Evolutionary conservation across 352 stramenopile genomes (phyloP).

Genomic region (Globisporangium mamillatum): DNA sequence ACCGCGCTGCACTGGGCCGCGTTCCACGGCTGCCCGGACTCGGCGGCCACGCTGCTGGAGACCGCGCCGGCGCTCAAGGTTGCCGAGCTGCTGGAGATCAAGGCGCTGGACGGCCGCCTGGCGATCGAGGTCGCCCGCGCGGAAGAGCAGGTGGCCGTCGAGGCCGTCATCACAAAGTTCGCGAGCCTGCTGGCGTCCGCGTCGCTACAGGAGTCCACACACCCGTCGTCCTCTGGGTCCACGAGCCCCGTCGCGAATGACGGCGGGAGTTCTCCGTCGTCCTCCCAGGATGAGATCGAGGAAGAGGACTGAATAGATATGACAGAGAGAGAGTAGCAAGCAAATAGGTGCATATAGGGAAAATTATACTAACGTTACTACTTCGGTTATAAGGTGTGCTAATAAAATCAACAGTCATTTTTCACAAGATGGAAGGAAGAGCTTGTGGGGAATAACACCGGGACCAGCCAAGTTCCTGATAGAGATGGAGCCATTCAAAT

Average conservation of each 20-base stretch:
- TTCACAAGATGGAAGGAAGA: neutral
- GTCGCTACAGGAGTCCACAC: neutral
- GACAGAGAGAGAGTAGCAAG: neutral
- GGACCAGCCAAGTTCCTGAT: neutral
- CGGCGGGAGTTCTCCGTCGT: neutral
- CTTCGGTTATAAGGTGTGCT: neutral
- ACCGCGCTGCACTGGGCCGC: slow-evolving; percentile 82
- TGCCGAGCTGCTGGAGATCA: slow-evolving; percentile 44
- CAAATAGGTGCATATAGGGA: neutral
- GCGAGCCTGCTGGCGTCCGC: slow-evolving; percentile 15
- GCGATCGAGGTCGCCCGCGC: slow-evolving; percentile 60
- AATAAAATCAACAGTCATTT: neutral
- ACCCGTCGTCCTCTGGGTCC: neutral
- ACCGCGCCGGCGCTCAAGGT: slow-evolving; percentile 33
- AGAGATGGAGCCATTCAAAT: neutral
- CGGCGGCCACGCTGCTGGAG: slow-evolving; percentile 57
- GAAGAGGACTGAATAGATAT: slow-evolving; percentile 4
- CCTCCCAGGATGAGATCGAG: neutral
- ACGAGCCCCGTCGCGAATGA: neutral
- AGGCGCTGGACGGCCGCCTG: slow-evolving; percentile 59
- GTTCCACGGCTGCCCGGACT: slow-evolving; percentile 75
- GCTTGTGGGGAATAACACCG: too few relatives aligned
- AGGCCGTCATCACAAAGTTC: slow-evolving; percentile 57
- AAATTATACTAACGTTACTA: neutral
- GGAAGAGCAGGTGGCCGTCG: slow-evolving; percentile 68